Conservation (phyloP, 352 stramenopile genomes). For the Discostella stelligera region DNA sequence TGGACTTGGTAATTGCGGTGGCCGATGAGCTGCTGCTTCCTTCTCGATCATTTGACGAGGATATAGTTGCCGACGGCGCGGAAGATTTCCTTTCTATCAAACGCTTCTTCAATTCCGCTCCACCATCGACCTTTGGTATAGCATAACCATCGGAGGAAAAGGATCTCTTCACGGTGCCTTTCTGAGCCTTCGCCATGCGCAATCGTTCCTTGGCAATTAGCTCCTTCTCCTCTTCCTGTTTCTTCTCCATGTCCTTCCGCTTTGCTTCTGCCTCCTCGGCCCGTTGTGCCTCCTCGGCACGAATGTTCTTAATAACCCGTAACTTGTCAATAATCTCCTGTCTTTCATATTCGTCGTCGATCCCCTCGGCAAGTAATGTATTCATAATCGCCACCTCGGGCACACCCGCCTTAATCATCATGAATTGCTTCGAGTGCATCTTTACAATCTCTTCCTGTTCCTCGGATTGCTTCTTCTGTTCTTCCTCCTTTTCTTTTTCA, state of each 20-base stretch:
- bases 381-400: constrained; percentile 45
- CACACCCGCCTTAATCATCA: constrained; percentile 52
- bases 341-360: constrained; percentile 37
- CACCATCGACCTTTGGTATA: neutral
- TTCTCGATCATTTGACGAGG: neutral
- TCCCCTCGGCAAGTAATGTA: constrained; percentile 33
- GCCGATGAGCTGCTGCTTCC: neutral
- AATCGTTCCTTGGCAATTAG: constrained; percentile 22
- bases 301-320: constrained; percentile 18
- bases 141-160: neutral
- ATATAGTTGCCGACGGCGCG: neutral
- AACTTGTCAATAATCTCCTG: constrained; percentile 46
- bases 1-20: neutral
- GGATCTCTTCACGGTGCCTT: neutral
- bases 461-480: constrained; percentile 26
- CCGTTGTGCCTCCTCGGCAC: constrained; percentile 2
- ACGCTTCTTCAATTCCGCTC: neutral
- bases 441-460: constrained; percentile 44
- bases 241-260: constrained; percentile 12
- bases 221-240: constrained; percentile 29
- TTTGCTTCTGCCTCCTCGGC: constrained; percentile 28
- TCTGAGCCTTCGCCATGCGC: constrained; percentile 21
- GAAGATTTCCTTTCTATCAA: neutral
- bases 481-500: constrained; percentile 32
- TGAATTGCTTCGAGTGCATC: constrained; percentile 43